Evolutionary conservation across 2,329 filamentous ascomycete genomes (phyloP), one percentile per base, ranked within the genome.

Genomic region (Talaromyces pinophilus): DNA sequence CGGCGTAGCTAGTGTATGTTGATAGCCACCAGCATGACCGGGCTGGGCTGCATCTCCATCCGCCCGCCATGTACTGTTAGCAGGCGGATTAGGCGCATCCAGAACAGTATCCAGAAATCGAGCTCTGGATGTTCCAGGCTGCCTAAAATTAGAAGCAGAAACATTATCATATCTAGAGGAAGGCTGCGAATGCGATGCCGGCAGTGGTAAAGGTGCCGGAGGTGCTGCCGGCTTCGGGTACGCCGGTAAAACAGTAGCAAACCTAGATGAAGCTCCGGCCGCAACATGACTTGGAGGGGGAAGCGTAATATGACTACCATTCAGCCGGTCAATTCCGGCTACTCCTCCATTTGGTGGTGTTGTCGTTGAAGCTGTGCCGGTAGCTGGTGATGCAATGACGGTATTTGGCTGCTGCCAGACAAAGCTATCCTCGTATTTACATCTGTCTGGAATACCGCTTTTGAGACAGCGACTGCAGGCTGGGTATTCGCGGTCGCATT

Each of bases 401-500:
- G 76, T 78, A 38, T 72, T 74, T 11, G 77, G 77, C 66, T 78
- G 76, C 68, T 78, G 77, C 76, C 76, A 78, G 42, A 78, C 62
- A 64, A 79, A 78, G 15, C 77, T 76, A 70, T 77, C 76, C 67
- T 80, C 78, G 66, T 80, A 80, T n/a, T 75, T 77, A 66, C 78
- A 80, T 62, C 75, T 73, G 52, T 67, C 71, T 33, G 76, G 75
- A 3, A 72, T 74, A 55, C 74, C 75, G 69, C 76, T 75, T 67
- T 80, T 80, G 46, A 73, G 67, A 65, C 79, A 81, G 19, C 79
- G 75, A 22, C 74, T 72, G 66, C 79, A 81, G 2, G 73, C 72
- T 10, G 79, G 79, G 72, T 78, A 80, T 40, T 77, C 76, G 42
- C 79, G 76, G 68, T 81, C 79, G 66, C 79, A 81, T 66, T 77